Conservation (phyloP, 108 stramenopile species). For the Thalassiosira profunda region DNA sequence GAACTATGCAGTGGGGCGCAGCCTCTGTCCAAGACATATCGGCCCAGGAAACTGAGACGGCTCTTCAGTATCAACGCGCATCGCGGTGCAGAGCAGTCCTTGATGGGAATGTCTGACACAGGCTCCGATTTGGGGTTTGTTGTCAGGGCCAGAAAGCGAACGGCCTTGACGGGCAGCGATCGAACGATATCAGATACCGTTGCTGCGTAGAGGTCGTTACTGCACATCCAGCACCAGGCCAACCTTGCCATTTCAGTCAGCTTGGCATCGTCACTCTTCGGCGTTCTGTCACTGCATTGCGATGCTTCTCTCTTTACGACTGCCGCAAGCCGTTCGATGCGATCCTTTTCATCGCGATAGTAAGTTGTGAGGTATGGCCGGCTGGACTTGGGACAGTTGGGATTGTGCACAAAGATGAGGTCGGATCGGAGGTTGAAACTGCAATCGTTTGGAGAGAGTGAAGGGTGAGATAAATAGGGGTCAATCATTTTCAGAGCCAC, state of each 20-base stretch:
- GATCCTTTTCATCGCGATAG: constrained; percentile 34
- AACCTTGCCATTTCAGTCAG: constrained; percentile 39
- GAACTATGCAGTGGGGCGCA: constrained; percentile 29
- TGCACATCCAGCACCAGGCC: constrained; percentile 50
- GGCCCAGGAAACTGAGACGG: constrained; percentile 41
- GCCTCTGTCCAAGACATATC: constrained; percentile 32
- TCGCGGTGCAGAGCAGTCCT: constrained; percentile 36
- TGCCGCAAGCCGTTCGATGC: constrained; percentile 27
- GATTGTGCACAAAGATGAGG: constrained; percentile 47
- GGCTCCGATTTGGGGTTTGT: constrained; percentile 36
- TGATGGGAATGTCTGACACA: constrained; percentile 15
- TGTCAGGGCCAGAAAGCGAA: constrained; percentile 16
- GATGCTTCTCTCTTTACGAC: constrained; percentile 39
- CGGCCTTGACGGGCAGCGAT: constrained; percentile 10
- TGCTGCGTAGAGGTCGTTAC: constrained; percentile 28
- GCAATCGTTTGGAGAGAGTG: no score
- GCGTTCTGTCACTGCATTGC: constrained; percentile 10
- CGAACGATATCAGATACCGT: constrained; percentile 14
- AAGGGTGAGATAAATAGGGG: no score
- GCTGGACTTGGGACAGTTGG: constrained; percentile 18
- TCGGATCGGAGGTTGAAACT: constrained; percentile 45
- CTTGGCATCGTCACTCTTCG: background rate
- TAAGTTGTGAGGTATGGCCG: constrained; percentile 21
- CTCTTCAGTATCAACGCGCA: constrained; percentile 32
- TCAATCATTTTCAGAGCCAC: no score